phyloP scores from a whole-genome alignment of 2,329 filamentous ascomycete species.

The Colletotrichum spinosum region DNA sequence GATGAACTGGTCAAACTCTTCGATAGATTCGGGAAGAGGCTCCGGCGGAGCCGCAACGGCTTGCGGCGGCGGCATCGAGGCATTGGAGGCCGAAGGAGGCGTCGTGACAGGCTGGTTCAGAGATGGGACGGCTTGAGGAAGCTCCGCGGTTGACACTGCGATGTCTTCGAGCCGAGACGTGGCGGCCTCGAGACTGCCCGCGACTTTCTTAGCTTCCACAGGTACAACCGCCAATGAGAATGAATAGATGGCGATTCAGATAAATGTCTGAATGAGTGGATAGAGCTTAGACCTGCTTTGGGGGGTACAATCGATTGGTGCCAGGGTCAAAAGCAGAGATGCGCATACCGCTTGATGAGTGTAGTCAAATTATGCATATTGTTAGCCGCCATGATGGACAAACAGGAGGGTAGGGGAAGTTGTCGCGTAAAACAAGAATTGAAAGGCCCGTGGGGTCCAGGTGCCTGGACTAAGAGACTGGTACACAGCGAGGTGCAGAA shows the following conservation, averaged over 20 bases:
- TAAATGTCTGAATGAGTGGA: too few species aligned
- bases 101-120: slow-evolving; percentile 54
- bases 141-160: slow-evolving; percentile 78
- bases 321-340: slow-evolving; percentile 33
- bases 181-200: slow-evolving; percentile 88
- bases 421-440: too few species aligned
- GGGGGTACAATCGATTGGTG: slow-evolving; percentile 6
- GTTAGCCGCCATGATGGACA: slow-evolving; percentile 73
- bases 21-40: slow-evolving; percentile 79
- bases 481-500: too few species aligned
- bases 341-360: slow-evolving; percentile 91
- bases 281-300: too few species aligned
- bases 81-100: slow-evolving; percentile 44
- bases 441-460: too few species aligned
- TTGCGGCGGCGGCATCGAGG: slow-evolving; percentile 49
- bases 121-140: slow-evolving; percentile 62
- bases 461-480: too few species aligned
- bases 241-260: too few species aligned
- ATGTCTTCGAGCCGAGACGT: slow-evolving; percentile 97
- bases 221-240: too few species aligned
- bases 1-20: slow-evolving; percentile 88
- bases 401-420: neutral
- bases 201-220: too few species aligned
- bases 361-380: slow-evolving; percentile 98
- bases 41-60: slow-evolving; percentile 59